Conservation (phyloP, 169 alveolate species). For the Blepharisma undulans region DNA sequence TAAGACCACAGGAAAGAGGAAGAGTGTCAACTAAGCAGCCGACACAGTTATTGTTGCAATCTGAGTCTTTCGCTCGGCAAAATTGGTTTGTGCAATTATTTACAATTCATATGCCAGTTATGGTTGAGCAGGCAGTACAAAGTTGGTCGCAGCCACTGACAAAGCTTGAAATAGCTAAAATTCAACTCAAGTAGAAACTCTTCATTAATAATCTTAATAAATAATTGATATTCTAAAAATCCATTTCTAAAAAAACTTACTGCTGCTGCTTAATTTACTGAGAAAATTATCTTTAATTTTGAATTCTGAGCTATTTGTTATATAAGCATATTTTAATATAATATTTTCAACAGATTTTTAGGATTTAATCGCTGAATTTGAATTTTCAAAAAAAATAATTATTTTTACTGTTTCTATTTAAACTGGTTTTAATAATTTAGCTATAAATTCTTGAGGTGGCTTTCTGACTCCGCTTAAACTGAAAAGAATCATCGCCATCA, state of each 20-base stretch:
- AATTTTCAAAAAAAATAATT: too few species aligned
- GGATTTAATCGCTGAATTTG: neutral
- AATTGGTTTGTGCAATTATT: neutral
- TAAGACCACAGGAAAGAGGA: neutral
- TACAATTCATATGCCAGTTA: neutral
- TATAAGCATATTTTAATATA: too few species aligned
- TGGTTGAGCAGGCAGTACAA: neutral
- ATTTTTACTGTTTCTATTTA: too few species aligned
- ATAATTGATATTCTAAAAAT: neutral
- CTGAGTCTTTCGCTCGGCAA: neutral
- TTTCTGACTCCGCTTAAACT: neutral
- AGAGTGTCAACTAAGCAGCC: neutral
- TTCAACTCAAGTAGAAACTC: neutral
- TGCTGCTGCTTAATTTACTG: neutral
- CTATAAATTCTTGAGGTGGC: constrained; percentile 3
- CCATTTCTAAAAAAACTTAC: neutral
- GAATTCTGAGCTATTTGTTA: neutral
- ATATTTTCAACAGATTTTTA: too few species aligned
- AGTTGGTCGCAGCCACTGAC: neutral
- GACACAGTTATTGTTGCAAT: neutral
- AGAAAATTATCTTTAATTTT: neutral
- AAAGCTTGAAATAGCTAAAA: neutral
- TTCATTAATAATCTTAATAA: neutral
- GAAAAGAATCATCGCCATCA: neutral
- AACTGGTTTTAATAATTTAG: neutral